Base-by-base conservation (phyloP, 495 filamentous ascomycete species). In the Glonium stellatum region DNA sequence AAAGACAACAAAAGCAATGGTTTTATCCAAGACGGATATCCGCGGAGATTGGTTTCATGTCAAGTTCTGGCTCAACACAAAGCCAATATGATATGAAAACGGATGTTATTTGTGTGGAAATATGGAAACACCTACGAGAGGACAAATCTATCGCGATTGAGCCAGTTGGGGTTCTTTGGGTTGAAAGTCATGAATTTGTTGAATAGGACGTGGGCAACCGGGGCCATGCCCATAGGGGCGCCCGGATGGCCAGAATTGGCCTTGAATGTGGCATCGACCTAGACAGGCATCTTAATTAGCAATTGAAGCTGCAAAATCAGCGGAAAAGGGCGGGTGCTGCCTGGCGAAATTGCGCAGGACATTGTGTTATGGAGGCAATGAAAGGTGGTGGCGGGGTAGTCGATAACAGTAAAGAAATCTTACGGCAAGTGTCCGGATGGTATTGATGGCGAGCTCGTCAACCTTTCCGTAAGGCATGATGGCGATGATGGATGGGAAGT, bases 111-210 rank as follows among this genome's bases (percentile, higher is more conserved):
- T 54, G 8, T 36, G 44, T 35, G 15, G 36, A 47, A 44, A 37
- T 50, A 25, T 48, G 48, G 55, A 54, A 55, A n/a, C 18, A 89
- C 92, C 81, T 82, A 97, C 93, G 93, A 99, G 73, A 99, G 89
- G 48, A 99, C 89, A 73, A 99, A 99, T 76, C 93, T 84, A 80
- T 99, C 93, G 59, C 93, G 86, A 82, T 97, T 97, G 66, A 88
- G 70, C 92, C 91, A 99, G 61, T 92, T 81, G 57, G 95, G 90
- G 82, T 95, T 97, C 84, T 96, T 91, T 62, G 93, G 93, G 86
- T 99, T 99, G 82, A 97, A 99, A 70, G 76, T 93, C 93, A 99
- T 91, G 83, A 96, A 91, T 76, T 89, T 92, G 83, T 95, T 95
- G 80, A 90, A 99, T 66, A 99, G 87, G 70, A 99, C 88, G 82